Base-by-base conservation (phyloP, 1,284 basidiomycete species). In the Athelia psychrophila region DNA sequence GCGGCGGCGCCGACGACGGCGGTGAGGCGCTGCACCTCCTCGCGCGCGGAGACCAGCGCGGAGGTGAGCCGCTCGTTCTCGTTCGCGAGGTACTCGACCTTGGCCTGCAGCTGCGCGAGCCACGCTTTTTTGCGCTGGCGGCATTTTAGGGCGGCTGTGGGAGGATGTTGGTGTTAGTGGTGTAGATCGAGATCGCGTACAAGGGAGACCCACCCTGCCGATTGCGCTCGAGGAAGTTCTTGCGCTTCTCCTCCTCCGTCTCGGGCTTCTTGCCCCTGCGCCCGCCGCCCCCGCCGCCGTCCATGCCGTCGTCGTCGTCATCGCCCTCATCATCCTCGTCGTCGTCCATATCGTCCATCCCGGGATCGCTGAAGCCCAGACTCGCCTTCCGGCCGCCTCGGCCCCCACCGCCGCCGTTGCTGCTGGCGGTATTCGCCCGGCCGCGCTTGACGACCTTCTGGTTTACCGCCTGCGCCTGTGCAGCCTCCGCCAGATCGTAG, bases 111-210 rank as follows among this genome's bases (percentile, higher is more conserved):
- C 58, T 93, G 89, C 22, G 86, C 80, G 23, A 98, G 81, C 96
- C 97, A 99, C 5, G 94, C 94, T 73, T 99, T 99, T 72, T 99
- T 99, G 51, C 96, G 87, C 68, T 99, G 96, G 36, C 96, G 91
- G 71, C 97, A 99, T 74, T 99, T 99, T 64, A 98, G 84, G 3
- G 96, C 96, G 53, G 96, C 96, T 96, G 64, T 45, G 58, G 52
- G 35, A 51, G 24, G 40, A 2, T 24, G 24, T 50, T 32, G 19
- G 18, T 10, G 44, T 46, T 24, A 36, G 50, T 24, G 42, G 32
- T 47, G n/a, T 45, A 19, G 16, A 3, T 25, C 30, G 19, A 24
- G 47, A 25, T 42, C n/a, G 48, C 22, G 18, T 52, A 42, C 35
- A 45, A 44, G 46, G 46, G 30, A 23, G 1, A 65, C 75, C 51